Evolutionary conservation across 306 rosid species (phyloP), one percentile per base, ranked within the genome.

Genomic region (Cicer arietinum): DNA sequence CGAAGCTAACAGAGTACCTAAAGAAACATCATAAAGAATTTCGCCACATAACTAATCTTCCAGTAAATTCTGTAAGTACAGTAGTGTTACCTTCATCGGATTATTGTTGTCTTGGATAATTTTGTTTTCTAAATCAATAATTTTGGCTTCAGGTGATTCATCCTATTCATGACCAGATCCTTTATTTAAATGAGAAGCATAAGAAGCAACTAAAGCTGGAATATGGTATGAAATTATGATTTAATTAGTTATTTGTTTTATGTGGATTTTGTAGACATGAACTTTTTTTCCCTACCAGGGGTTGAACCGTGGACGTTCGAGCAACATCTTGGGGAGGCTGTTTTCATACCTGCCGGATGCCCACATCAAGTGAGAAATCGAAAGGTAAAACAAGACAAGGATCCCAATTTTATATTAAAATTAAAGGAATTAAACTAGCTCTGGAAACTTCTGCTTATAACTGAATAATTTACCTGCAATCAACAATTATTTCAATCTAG

Each of bases 361-460:
- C 92, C 92, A 7, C 92, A 88, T 82, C 92, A 86, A 86, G 92
- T 88, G 84, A 82, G 92, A 69, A 88, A 88, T 61, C 80, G 90
- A 82, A 74, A 84, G 86, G 92, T 84, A 78, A 53, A 53, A 16
- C 52, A 43, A 60, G 10, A 16, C 52, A 43, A 69, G 10, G 17
- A 77, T 13, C 14, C 8, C 2, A 10, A n/a, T 58, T 64, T 69
- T 58, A 20, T 51, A 22, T 61, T 11, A 54, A 67, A 52, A 45
- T 20, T 16, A 67, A 67, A 43, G 64, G 45, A 22, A 35, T 43
- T 8, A 63, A 54, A 6, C 30, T 57, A 43, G 57, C 43, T 76
- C 54, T 48, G 17, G 25, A 37, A 50, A 39, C 61, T 13, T 45
- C 8, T 47, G 35, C 35, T 43, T 56, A 30, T 30, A 30, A 35